phyloP scores from a whole-genome alignment of 352 stramenopile species.

The Pythium volutum region DNA sequence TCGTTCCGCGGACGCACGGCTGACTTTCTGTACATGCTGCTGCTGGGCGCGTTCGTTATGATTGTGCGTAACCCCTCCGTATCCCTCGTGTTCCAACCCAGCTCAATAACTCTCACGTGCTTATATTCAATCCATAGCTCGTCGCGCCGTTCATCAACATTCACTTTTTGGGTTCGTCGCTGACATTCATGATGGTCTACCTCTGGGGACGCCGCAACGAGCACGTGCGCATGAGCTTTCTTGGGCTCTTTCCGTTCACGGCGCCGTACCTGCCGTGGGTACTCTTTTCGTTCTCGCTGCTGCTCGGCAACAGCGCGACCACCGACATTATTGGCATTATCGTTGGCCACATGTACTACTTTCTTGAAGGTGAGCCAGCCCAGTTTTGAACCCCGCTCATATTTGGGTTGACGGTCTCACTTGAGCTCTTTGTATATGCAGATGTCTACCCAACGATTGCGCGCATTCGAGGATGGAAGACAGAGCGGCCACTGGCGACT shows the following conservation, averaged over 20 bases:
- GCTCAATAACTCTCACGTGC: not conserved
- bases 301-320: slow-evolving; percentile 94
- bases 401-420: not conserved
- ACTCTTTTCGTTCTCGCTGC: slow-evolving; percentile 94
- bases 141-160: slow-evolving; percentile 96
- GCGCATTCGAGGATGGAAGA: slow-evolving; percentile 93
- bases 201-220: slow-evolving; percentile 96
- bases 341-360: slow-evolving; percentile 99
- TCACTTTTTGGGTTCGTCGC: slow-evolving; percentile 96
- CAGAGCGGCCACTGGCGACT: slow-evolving; percentile 88
- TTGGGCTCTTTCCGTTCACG: slow-evolving; percentile 98
- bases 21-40: slow-evolving; percentile 98
- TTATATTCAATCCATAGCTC: slow-evolving; percentile 35
- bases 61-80: slow-evolving; percentile 52
- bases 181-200: slow-evolving; percentile 99
- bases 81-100: not conserved
- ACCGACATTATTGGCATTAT: slow-evolving; percentile 99
- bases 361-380: slow-evolving; percentile 86
- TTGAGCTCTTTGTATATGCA: slow-evolving; percentile 22
- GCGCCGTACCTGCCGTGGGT: slow-evolving; percentile 98
- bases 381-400: not conserved
- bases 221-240: slow-evolving; percentile 97
- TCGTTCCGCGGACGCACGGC: slow-evolving; percentile 96
- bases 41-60: slow-evolving; percentile 95
- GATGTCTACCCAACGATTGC: slow-evolving; percentile 98